Evolutionary conservation across 495 filamentous ascomycete species (phyloP).

Genomic region (Aspergillus taichungensis): DNA sequence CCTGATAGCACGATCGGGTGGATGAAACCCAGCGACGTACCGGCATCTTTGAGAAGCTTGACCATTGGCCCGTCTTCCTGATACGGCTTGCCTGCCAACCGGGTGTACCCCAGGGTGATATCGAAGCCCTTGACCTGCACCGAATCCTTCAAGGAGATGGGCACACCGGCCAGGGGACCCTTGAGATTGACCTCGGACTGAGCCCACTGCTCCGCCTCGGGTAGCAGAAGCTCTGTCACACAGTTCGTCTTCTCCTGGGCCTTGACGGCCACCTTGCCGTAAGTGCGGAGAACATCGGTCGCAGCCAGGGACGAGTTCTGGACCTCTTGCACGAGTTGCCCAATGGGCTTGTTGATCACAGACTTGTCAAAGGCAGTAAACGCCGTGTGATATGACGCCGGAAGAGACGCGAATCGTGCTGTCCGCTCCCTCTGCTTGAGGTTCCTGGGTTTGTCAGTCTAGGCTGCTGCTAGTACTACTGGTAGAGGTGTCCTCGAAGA

Average conservation of each 20-base stretch:
- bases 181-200: constrained; percentile 60
- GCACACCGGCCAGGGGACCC: constrained; percentile 84
- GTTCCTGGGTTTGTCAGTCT: constrained; percentile 41
- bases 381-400: constrained; percentile 52
- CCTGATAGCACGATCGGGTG: no score
- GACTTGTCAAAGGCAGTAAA: constrained; percentile 51
- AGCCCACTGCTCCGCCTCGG: constrained; percentile 72
- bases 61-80: constrained; percentile 65
- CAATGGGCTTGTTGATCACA: constrained; percentile 66
- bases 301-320: constrained; percentile 57
- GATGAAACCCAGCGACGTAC: constrained; percentile 20
- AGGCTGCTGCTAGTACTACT: background rate
- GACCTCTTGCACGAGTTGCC: constrained; percentile 68
- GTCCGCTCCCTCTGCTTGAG: constrained; percentile 71
- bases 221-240: constrained; percentile 80
- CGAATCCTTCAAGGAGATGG: constrained; percentile 82
- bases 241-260: constrained; percentile 88
- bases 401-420: constrained; percentile 57
- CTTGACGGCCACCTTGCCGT: constrained; percentile 77
- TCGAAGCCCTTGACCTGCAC: constrained; percentile 83
- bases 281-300: constrained; percentile 72
- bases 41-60: constrained; percentile 76
- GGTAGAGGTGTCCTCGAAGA: background rate
- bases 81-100: constrained; percentile 56
- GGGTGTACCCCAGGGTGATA: constrained; percentile 72